These are phyloP conservation scores for Bipolaris bicolor DNA, from an alignment of 2,329 filamentous ascomycete species.

Conservation along the genomic window DNA sequence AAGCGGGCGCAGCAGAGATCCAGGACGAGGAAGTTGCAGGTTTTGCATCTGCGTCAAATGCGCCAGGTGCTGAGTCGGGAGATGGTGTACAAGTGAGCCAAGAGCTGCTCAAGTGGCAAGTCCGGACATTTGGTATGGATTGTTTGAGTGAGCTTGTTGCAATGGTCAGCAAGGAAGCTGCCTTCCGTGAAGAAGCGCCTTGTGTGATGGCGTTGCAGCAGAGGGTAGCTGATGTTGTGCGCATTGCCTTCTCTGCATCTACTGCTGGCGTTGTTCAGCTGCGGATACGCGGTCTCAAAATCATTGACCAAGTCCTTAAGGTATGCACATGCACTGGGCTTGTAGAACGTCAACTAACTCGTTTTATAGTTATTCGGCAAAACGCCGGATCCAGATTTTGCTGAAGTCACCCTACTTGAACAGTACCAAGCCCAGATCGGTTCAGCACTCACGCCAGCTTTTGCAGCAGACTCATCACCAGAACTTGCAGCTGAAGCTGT, in stretches of 20 bases:
- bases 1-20: slow-evolving; percentile 71
- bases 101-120: slow-evolving; percentile 93
- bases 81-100: slow-evolving; percentile 62
- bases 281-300: slow-evolving; percentile 87
- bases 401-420: slow-evolving; percentile 94
- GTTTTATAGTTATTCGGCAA: slow-evolving; percentile 79
- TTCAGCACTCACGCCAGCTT: slow-evolving; percentile 93
- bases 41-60: slow-evolving; percentile 78
- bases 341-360: neutral
- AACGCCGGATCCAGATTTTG: slow-evolving; percentile 93
- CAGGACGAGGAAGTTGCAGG: slow-evolving; percentile 97
- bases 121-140: slow-evolving; percentile 89
- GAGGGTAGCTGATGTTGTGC: slow-evolving; percentile 87
- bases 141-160: slow-evolving; percentile 83
- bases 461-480: slow-evolving; percentile 92
- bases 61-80: slow-evolving; percentile 53
- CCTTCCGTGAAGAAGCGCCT: slow-evolving; percentile 76
- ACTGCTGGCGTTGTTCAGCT: slow-evolving; percentile 91
- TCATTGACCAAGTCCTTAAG: slow-evolving; percentile 90
- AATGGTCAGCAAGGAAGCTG: slow-evolving; percentile 78
- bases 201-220: slow-evolving; percentile 81
- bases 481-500: slow-evolving; percentile 95
- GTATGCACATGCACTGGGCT: slow-evolving; percentile 34
- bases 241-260: slow-evolving; percentile 96
- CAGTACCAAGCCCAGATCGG: slow-evolving; percentile 99